Conservation (phyloP, 768 basidiomycete genomes). For the Dioszegia crocea region DNA sequence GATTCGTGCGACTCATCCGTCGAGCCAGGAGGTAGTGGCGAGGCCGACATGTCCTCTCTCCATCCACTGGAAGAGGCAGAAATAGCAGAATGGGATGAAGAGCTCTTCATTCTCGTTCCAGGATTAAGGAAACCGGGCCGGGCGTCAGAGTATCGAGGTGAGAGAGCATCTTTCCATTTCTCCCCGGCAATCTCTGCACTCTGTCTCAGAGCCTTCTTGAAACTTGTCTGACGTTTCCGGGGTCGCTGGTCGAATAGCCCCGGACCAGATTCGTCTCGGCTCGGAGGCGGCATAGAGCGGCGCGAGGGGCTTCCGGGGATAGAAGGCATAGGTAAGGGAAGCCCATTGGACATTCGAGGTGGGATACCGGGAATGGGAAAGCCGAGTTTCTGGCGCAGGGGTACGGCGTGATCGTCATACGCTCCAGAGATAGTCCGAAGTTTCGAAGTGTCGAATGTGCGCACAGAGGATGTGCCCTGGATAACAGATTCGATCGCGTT, state of each 20-base stretch:
- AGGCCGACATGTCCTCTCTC: neutral
- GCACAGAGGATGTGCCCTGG: constrained; percentile 46
- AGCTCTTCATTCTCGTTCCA: constrained; percentile 1
- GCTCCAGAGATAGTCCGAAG: constrained; percentile 37
- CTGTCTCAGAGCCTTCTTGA: constrained; percentile 36
- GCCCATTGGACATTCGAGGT: constrained; percentile 8
- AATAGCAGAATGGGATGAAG: constrained; percentile 1
- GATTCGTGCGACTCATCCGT: neutral
- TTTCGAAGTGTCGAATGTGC: constrained; percentile 41
- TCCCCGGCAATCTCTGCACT: constrained; percentile 25
- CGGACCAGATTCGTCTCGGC: neutral
- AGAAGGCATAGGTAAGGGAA: neutral
- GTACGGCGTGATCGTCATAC: constrained; percentile 39
- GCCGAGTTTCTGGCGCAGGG: constrained; percentile 16
- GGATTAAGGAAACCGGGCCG: constrained; percentile 11
- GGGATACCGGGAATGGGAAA: constrained; percentile 8
- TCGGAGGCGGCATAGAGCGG: constrained; percentile 18
- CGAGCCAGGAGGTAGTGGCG: neutral
- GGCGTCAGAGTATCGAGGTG: neutral
- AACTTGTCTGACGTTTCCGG: constrained; percentile 32
- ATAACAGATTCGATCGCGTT: constrained; percentile 49
- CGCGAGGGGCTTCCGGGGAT: constrained; percentile 11
- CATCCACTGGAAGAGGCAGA: neutral
- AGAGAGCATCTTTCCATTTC: constrained; percentile 24
- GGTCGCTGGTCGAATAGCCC: constrained; percentile 6